phyloP scores from a whole-genome alignment of 306 rosid genomes.

The Quercus rubra region DNA sequence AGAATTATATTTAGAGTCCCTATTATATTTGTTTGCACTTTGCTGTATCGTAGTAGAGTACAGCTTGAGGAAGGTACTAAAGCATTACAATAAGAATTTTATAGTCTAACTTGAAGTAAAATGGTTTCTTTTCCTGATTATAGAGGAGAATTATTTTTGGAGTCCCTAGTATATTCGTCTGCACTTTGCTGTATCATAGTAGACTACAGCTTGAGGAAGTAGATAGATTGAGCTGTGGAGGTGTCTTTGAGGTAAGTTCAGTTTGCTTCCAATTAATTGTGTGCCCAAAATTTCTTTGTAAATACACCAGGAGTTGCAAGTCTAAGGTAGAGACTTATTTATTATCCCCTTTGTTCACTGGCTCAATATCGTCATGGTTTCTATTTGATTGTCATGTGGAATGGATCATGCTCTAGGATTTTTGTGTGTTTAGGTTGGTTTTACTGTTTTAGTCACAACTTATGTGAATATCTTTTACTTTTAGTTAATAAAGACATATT shows the following conservation, averaged over 20 bases:
- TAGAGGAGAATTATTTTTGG: neutral
- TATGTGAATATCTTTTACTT: too few relatives aligned
- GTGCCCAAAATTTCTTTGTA: neutral
- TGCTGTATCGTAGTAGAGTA: neutral
- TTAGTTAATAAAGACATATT: too few relatives aligned
- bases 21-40: neutral
- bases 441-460: too few relatives aligned
- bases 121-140: too few relatives aligned
- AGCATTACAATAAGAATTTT: too few relatives aligned
- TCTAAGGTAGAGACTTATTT: neutral
- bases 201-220: neutral
- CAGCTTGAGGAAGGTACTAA: neutral
- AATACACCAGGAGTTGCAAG: neutral
- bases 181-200: neutral
- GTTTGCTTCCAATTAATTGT: neutral
- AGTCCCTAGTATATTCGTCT: neutral
- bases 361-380: neutral
- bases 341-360: neutral
- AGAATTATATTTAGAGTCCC: neutral
- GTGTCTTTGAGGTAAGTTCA: neutral
- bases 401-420: neutral
- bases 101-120: neutral
- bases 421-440: too few relatives aligned
- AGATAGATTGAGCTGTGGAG: neutral
- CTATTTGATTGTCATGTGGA: neutral